These are phyloP conservation scores for Skeletonema menzelii DNA, from an alignment of 108 stramenopile genomes.

Conservation along the genomic window DNA sequence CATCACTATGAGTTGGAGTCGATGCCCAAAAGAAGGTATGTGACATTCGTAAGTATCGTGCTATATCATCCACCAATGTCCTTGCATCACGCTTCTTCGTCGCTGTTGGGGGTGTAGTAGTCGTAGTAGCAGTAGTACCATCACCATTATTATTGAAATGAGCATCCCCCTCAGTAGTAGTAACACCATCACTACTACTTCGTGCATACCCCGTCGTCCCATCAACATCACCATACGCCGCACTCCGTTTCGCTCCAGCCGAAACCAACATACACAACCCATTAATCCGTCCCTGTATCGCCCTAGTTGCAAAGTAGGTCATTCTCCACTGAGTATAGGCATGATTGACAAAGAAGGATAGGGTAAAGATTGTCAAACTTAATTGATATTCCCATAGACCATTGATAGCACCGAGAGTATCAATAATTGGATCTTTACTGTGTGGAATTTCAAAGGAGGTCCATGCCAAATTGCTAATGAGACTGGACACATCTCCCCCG, in stretches of 20 bases:
- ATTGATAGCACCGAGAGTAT: constrained; percentile 41
- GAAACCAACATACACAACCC: constrained; percentile 60
- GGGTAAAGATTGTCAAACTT: constrained; percentile 49
- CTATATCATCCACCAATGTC: constrained; percentile 45
- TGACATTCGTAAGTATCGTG: constrained; percentile 48
- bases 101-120: background rate
- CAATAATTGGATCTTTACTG: constrained; percentile 44
- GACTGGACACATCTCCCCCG: constrained; percentile 16
- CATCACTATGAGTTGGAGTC: constrained; percentile 46
- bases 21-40: constrained; percentile 72
- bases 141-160: background rate
- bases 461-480: constrained; percentile 28
- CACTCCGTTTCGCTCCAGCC: constrained; percentile 42
- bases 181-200: background rate
- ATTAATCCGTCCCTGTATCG: constrained; percentile 68
- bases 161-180: background rate
- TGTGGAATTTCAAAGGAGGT: constrained; percentile 46
- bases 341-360: constrained; percentile 58
- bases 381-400: constrained; percentile 64
- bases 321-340: constrained; percentile 54
- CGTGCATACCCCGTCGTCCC: constrained; percentile 23
- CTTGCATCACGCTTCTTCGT: constrained; percentile 39
- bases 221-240: constrained; percentile 20
- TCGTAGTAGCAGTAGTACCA: too few relatives aligned
- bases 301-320: constrained; percentile 52